A percentile compares a stretch with the other conserved stretches of the same genome.
Conservation (phyloP, 176 grass and related monocot species). For the Echinochloa phyllopogon region DNA sequence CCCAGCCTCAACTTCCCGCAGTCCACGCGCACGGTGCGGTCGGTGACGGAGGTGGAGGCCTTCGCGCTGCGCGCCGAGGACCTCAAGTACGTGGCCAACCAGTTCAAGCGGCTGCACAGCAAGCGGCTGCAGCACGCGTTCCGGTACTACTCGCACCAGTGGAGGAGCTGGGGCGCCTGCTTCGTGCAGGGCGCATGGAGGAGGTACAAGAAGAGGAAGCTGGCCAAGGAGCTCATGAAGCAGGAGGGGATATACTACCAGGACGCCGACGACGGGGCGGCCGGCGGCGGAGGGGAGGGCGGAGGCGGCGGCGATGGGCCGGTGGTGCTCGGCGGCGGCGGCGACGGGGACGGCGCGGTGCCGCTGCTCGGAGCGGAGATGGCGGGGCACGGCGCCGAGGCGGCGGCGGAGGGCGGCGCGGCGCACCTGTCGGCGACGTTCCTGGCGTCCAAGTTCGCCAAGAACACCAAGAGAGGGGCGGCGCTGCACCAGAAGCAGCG, state of each 20-base stretch:
- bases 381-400: conserved; percentile 2
- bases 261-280: conserved; percentile 18
- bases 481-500: conserved; percentile 45
- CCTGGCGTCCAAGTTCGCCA: conserved; percentile 82
- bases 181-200: conserved; percentile 89
- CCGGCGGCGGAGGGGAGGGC: neutral
- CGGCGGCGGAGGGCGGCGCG: neutral
- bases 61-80: conserved; percentile 92
- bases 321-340: neutral
- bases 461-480: conserved; percentile 70
- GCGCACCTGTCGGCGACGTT: conserved; percentile 63
- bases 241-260: conserved; percentile 64
- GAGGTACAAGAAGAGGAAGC: conserved; percentile 75
- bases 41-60: conserved; percentile 85
- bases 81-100: conserved; percentile 90
- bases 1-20: conserved; percentile 84
- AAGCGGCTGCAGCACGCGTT: conserved; percentile 95
- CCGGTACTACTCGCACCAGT: conserved; percentile 97
- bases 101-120: conserved; percentile 97
- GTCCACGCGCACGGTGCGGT: conserved; percentile 76
- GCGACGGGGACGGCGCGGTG: conserved; percentile 39
- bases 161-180: conserved; percentile 89
- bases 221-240: conserved; percentile 73
- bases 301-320: neutral
- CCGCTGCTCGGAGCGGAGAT: neutral